Conservation (phyloP, 495 filamentous ascomycete genomes). For the Neurospora sp. region DNA sequence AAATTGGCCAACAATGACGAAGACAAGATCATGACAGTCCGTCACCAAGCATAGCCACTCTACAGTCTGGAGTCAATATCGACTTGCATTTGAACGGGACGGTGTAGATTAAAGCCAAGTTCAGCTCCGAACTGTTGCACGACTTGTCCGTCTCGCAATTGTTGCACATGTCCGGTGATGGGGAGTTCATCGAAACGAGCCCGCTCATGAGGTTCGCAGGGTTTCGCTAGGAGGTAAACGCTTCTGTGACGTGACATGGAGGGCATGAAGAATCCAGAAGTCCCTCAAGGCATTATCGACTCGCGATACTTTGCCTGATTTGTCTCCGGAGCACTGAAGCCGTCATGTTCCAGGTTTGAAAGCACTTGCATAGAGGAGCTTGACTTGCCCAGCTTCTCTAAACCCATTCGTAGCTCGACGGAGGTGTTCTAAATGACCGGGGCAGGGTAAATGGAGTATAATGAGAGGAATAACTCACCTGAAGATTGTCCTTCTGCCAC, state of each 20-base stretch:
- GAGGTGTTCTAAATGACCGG: no score
- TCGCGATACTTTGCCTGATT: background rate
- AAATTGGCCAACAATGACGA: background rate
- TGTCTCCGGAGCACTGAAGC: background rate
- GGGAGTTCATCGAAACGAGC: background rate
- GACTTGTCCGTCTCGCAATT: background rate
- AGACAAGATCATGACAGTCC: background rate
- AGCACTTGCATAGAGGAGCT: background rate
- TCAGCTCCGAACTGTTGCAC: background rate
- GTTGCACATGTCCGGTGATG: background rate
- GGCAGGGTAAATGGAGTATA: background rate
- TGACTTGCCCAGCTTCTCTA: background rate
- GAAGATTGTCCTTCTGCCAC: background rate
- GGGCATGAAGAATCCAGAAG: background rate
- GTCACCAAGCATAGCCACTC: background rate
- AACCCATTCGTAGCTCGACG: no score
- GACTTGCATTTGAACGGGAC: background rate
- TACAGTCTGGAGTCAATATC: background rate
- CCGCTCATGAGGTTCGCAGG: background rate
- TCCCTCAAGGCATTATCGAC: background rate
- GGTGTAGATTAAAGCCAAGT: background rate
- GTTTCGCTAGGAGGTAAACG: background rate
- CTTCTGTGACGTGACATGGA: background rate
- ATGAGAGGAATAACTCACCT: background rate
- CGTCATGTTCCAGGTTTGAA: background rate